Evolutionary conservation across 192 early-diverging fungal species (phyloP).

Genomic region (Coemansia sp.): DNA sequence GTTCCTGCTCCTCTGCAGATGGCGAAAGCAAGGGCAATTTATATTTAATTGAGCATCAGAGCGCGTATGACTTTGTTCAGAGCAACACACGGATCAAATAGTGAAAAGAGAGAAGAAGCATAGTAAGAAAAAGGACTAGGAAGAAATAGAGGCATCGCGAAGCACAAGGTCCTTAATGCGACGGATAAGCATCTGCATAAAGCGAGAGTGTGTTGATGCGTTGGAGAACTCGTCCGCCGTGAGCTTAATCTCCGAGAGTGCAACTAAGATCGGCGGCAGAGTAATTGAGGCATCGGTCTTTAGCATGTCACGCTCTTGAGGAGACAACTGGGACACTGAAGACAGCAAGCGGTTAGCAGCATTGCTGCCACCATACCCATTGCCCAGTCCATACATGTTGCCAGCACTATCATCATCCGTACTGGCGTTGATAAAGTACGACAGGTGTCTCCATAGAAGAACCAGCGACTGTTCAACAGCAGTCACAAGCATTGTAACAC

Average conservation of each 20-base stretch:
- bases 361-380: neutral
- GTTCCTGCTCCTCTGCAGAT: no score
- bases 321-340: slow-evolving; percentile 21
- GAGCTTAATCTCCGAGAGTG: slow-evolving; percentile 42
- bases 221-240: slow-evolving; percentile 28
- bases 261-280: slow-evolving; percentile 39
- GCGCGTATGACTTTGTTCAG: no score
- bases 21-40: no score
- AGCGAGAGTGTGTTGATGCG: slow-evolving; percentile 39
- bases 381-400: neutral
- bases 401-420: neutral
- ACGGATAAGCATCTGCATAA: slow-evolving; percentile 52
- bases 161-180: slow-evolving; percentile 49
- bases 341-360: slow-evolving; percentile 8
- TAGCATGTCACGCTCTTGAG: slow-evolving; percentile 39
- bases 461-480: slow-evolving; percentile 62
- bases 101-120: slow-evolving; percentile 1
- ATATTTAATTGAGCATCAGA: no score
- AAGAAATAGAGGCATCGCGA: slow-evolving; percentile 30
- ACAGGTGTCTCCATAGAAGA: slow-evolving; percentile 74
- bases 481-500: slow-evolving; percentile 49
- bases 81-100: neutral
- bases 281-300: slow-evolving; percentile 39
- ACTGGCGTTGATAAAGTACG: slow-evolving; percentile 46
- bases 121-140: slow-evolving; percentile 1